Conservation (phyloP, 2,329 filamentous ascomycete genomes). For the Graphilbum ipis-grandicollis region DNA sequence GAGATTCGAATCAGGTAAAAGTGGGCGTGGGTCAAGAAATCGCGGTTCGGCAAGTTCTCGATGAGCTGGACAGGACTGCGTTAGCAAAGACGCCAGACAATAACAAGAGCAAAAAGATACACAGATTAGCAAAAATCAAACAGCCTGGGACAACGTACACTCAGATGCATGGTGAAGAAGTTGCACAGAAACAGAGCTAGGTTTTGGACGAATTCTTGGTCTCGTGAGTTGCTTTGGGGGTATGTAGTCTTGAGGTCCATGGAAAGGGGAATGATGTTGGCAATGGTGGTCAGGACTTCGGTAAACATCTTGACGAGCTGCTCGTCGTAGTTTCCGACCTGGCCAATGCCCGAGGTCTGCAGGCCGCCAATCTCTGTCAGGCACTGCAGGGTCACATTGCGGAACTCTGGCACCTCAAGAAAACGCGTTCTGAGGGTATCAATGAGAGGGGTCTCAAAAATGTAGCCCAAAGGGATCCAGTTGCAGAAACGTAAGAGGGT, state of each 20-base stretch:
- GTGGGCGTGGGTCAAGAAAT: slow-evolving; percentile 89
- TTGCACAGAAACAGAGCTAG: slow-evolving; percentile 90
- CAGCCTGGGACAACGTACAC: slow-evolving; percentile 29
- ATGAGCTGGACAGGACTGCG: slow-evolving; percentile 44
- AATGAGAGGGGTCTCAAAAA: slow-evolving; percentile 94
- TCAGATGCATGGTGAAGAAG: slow-evolving; percentile 87
- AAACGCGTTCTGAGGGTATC: slow-evolving; percentile 87
- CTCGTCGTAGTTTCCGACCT: slow-evolving; percentile 68
- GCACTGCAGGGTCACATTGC: slow-evolving; percentile 91
- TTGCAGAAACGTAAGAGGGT: slow-evolving; percentile 93
- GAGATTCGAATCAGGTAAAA: slow-evolving; percentile 98
- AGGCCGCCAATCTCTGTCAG: slow-evolving; percentile 93
- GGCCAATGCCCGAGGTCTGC: slow-evolving; percentile 57
- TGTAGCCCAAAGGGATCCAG: slow-evolving; percentile 97
- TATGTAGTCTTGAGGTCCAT: slow-evolving; percentile 88
- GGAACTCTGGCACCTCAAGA: slow-evolving; percentile 82
- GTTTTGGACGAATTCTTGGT: slow-evolving; percentile 97
- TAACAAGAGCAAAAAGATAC: not conserved
- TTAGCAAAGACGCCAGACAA: slow-evolving; percentile 9
- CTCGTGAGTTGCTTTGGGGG: slow-evolving; percentile 72
- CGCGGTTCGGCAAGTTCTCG: slow-evolving; percentile 85
- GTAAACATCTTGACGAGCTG: slow-evolving; percentile 98
- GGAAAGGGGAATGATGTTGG: slow-evolving; percentile 78
- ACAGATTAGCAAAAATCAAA: not conserved
- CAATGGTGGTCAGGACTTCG: slow-evolving; percentile 81